These are phyloP conservation scores for Neurospora sp. DNA, from an alignment of 495 filamentous ascomycete species.

Conservation along the genomic window DNA sequence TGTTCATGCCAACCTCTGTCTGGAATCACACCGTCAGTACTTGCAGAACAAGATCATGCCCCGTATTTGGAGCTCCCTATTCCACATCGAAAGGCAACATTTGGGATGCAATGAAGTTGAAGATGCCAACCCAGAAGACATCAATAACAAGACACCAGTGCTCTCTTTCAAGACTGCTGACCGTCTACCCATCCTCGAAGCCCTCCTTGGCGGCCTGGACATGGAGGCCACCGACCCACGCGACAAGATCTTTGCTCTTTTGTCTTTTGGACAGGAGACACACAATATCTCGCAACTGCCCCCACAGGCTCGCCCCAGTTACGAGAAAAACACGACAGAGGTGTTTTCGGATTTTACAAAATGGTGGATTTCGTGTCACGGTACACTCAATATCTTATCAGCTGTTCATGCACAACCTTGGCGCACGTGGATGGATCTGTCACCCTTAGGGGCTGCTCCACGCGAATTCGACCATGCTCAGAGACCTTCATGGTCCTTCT, in stretches of 20 bases:
- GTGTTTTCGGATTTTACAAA: slow-evolving; percentile 2
- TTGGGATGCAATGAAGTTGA: not conserved
- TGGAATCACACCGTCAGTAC: not conserved
- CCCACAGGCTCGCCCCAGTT: not conserved
- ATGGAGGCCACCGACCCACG: slow-evolving; percentile 6
- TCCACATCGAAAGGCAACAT: not conserved
- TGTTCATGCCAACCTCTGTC: not conserved
- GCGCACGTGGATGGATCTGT: not conserved
- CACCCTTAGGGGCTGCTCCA: not conserved
- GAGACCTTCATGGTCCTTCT: not conserved
- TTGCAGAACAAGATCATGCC: not conserved
- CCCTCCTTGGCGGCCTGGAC: not conserved
- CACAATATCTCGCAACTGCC: not conserved
- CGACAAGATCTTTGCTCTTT: slow-evolving; percentile 5
- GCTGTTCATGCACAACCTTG: slow-evolving; percentile 1
- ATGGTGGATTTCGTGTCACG: slow-evolving; percentile 5
- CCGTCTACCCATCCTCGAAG: slow-evolving; percentile 1
- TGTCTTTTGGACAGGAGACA: slow-evolving; percentile 6
- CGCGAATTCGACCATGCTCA: not conserved
- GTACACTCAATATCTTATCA: slow-evolving; percentile 2
- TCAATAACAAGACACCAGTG: not conserved
- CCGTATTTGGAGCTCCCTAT: not conserved
- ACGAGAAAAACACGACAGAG: not conserved
- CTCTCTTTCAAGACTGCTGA: not conserved
- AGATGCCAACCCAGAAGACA: not conserved